A percentile compares a stretch with the other conserved stretches of the same genome.
These are phyloP conservation scores for Colletotrichum godetiae DNA, from an alignment of 2,329 filamentous ascomycete species.

Conservation along the genomic window DNA sequence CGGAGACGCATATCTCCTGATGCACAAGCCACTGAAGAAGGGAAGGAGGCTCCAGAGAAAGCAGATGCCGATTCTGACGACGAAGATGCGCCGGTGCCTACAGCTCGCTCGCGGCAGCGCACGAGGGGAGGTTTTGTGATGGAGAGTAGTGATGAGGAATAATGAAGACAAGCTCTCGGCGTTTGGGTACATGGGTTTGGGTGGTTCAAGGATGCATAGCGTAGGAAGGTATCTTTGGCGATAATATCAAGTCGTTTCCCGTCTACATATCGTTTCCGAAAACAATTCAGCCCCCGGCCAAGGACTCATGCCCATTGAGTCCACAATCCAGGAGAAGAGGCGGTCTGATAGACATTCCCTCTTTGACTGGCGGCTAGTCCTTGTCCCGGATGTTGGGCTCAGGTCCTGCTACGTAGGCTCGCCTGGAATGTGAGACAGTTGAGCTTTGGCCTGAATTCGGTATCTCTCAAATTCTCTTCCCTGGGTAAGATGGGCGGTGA, in stretches of 20 bases:
- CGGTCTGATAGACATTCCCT: neutral
- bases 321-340: neutral
- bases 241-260: constrained; percentile 1
- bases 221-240: constrained; percentile 4
- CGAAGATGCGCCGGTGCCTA: constrained; percentile 52
- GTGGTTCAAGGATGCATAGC: constrained; percentile 23
- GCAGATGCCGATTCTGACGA: constrained; percentile 44
- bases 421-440: neutral
- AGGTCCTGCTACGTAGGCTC: neutral
- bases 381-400: neutral
- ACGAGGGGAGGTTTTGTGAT: constrained; percentile 66
- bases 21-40: neutral
- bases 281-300: neutral
- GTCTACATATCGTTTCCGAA: neutral
- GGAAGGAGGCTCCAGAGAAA: constrained; percentile 33
- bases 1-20: constrained; percentile 18
- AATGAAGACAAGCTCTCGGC: constrained; percentile 2
- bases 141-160: constrained; percentile 70
- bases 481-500: too few relatives aligned
- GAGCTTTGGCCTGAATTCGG: neutral
- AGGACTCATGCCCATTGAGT: neutral
- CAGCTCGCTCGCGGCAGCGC: constrained; percentile 53
- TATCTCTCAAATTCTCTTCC: neutral
- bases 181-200: constrained; percentile 1
- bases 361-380: neutral